These are phyloP conservation scores for Colletotrichum sp. DNA, from an alignment of 2,329 filamentous ascomycete genomes.

Conservation along the genomic window DNA sequence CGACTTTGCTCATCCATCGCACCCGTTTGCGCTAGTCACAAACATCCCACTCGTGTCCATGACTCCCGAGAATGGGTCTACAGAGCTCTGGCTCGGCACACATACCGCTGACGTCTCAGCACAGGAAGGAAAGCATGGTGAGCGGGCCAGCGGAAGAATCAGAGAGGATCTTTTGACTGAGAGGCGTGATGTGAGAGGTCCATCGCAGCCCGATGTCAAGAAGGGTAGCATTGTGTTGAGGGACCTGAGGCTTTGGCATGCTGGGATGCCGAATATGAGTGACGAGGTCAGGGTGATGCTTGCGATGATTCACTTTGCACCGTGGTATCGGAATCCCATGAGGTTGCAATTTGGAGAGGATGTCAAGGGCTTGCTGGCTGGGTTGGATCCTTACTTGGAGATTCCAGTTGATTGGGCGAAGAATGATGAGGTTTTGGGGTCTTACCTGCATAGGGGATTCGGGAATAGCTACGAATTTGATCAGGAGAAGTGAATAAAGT, in stretches of 20 bases:
- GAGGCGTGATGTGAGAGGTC: constrained; percentile 41
- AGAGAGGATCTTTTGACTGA: constrained; percentile 42
- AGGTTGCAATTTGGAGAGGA: constrained; percentile 57
- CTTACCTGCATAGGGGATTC: no score
- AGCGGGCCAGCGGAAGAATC: constrained; percentile 58
- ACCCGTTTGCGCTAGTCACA: constrained; percentile 60
- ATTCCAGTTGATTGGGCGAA: no score
- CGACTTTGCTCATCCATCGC: constrained; percentile 59
- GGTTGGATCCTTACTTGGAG: no score
- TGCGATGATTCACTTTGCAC: constrained; percentile 65
- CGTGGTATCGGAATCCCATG: constrained; percentile 64
- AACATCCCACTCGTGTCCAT: constrained; percentile 59
- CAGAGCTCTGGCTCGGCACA: constrained; percentile 65
- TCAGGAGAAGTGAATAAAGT: constrained; percentile 38
- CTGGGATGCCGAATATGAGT: constrained; percentile 64
- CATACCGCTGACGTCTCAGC: constrained; percentile 42
- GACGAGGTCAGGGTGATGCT: constrained; percentile 60
- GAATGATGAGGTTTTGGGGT: no score
- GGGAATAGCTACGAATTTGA: constrained; percentile 66
- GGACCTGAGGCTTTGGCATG: constrained; percentile 68
- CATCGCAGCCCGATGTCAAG: constrained; percentile 54
- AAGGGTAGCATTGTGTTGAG: constrained; percentile 64
- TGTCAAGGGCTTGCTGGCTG: constrained; percentile 31
- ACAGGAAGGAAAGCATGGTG: constrained; percentile 56
- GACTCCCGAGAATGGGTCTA: constrained; percentile 58